Evolutionary conservation across 768 basidiomycete genomes (phyloP).

Genomic region (Podaxis carcinomalis): DNA sequence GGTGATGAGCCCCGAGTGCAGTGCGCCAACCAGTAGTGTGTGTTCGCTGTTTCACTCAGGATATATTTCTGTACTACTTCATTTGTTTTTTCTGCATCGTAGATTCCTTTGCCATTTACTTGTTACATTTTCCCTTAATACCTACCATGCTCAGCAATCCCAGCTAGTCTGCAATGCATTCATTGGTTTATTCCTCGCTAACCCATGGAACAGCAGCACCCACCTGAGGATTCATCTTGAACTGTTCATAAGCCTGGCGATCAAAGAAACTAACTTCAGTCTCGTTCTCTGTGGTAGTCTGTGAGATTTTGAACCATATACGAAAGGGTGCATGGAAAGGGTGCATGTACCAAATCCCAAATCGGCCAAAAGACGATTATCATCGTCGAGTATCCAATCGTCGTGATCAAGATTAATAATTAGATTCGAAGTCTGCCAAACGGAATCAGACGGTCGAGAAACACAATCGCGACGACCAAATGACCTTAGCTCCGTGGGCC

Average conservation of each 20-base stretch:
- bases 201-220: not conserved
- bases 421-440: constrained; percentile 81
- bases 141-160: constrained; percentile 32
- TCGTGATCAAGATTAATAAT: constrained; percentile 98
- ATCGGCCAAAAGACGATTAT: constrained; percentile 57
- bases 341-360: constrained; percentile 67
- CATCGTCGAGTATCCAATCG: constrained; percentile 83
- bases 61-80: constrained; percentile 14
- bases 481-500: constrained; percentile 92
- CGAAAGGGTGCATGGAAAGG: constrained; percentile 18
- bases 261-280: constrained; percentile 94
- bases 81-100: constrained; percentile 19
- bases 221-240: constrained; percentile 83
- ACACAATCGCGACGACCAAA: not conserved
- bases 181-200: constrained; percentile 5
- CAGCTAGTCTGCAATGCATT: constrained; percentile 36
- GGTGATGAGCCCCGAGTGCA: constrained; percentile 90
- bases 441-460: not conserved
- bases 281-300: constrained; percentile 74
- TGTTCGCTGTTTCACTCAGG: constrained; percentile 7
- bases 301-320: not conserved
- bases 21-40: constrained; percentile 79
- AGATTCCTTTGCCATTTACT: constrained; percentile 26
- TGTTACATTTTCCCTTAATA: constrained; percentile 37
- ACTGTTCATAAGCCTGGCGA: constrained; percentile 67